phyloP scores from a whole-genome alignment of 2,329 filamentous ascomycete species.

The Fusarium circinatum region DNA sequence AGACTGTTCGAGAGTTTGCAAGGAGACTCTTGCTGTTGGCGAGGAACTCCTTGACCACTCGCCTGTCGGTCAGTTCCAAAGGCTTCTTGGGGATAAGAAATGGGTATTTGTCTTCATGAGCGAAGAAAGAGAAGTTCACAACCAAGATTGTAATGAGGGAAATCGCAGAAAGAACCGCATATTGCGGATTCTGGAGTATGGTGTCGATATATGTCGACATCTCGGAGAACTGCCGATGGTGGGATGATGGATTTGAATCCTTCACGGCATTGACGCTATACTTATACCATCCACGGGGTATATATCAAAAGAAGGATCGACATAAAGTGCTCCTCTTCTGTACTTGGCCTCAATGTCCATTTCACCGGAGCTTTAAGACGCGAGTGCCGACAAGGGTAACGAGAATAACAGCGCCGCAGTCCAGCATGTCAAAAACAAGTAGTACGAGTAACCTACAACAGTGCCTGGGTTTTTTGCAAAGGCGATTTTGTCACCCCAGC shows the following conservation, averaged over 20 bases:
- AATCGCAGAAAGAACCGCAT: not conserved
- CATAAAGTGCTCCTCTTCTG: not conserved
- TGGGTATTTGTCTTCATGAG: not conserved
- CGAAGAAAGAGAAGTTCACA: not conserved
- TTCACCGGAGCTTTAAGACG: not conserved
- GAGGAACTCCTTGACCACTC: not conserved
- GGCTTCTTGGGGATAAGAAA: not conserved
- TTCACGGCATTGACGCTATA: not conserved
- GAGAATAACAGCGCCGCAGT: not conserved
- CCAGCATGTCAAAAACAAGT: not conserved
- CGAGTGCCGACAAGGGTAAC: not conserved
- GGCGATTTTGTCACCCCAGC: fast-evolving
- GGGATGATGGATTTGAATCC: not conserved
- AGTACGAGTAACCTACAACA: fast-evolving
- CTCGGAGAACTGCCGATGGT: not conserved
- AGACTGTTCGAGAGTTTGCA: not conserved
- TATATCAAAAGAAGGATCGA: not conserved
- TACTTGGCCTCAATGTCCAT: fast-evolving
- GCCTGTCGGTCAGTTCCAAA: not conserved
- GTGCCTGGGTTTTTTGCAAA: fast-evolving
- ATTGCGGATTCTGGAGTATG: not conserved
- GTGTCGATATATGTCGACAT: not conserved
- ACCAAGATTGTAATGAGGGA: not conserved
- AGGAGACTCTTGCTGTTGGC: not conserved
- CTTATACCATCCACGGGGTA: not conserved